Percentiles rank a stretch among this genome's conserved stretches.
phyloP scores from a whole-genome alignment of 352 stramenopile genomes.

The Globisporangium solare region DNA sequence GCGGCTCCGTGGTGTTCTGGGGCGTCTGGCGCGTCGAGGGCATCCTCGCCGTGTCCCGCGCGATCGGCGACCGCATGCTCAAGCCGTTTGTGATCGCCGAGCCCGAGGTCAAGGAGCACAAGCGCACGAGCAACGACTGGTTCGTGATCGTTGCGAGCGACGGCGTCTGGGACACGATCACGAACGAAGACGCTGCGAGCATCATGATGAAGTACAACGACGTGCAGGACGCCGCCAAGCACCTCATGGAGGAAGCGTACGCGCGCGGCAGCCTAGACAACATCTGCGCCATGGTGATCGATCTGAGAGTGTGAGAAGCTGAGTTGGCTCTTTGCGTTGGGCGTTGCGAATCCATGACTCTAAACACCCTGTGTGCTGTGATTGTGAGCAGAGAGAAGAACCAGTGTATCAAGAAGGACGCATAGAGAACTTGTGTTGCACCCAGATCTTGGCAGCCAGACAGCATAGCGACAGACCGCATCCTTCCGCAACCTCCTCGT shows the following conservation, averaged over 20 bases:
- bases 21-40: slow-evolving; percentile 93
- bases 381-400: slow-evolving; percentile 39
- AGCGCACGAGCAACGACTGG: slow-evolving; percentile 55
- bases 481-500: too few species aligned
- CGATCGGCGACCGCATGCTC: slow-evolving; percentile 90
- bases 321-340: not conserved
- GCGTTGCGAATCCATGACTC: not conserved
- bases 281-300: slow-evolving; percentile 89
- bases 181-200: slow-evolving; percentile 82
- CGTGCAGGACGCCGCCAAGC: slow-evolving; percentile 62
- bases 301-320: slow-evolving; percentile 64
- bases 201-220: slow-evolving; percentile 66
- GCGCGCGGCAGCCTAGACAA: slow-evolving; percentile 86
- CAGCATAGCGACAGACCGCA: too few species aligned
- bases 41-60: slow-evolving; percentile 89
- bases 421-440: slow-evolving; percentile 18
- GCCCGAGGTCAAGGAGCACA: slow-evolving; percentile 80
- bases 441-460: too few species aligned
- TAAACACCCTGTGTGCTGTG: not conserved
- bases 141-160: slow-evolving; percentile 89
- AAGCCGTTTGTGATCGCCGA: slow-evolving; percentile 91
- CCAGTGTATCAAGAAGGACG: slow-evolving; percentile 32
- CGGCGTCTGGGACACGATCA: slow-evolving; percentile 90
- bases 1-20: slow-evolving; percentile 89
- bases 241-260: slow-evolving; percentile 86